phyloP scores from a whole-genome alignment of 306 rosid species.

The Gastrolobium villosum region DNA sequence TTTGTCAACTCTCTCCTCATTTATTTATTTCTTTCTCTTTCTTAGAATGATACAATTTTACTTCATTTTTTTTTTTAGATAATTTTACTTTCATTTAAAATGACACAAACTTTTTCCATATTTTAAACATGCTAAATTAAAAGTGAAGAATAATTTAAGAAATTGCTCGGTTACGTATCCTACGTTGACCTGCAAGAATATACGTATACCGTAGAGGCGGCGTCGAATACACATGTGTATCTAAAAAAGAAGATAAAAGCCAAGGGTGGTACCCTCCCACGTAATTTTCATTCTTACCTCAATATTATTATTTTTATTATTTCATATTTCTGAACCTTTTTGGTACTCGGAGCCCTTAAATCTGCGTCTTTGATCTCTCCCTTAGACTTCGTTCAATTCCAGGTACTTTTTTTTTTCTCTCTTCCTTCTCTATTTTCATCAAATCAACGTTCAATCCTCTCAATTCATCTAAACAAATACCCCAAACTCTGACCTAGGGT shows the following conservation, averaged over 20 bases:
- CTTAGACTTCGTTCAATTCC: constrained; percentile 36
- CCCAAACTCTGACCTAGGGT: constrained; percentile 53
- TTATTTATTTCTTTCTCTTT: too few relatives aligned
- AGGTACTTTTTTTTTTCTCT: neutral
- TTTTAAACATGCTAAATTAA: too few relatives aligned
- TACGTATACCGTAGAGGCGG: neutral
- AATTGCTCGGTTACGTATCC: too few relatives aligned
- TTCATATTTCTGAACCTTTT: neutral
- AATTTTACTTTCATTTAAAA: too few relatives aligned
- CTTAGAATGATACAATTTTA: too few relatives aligned
- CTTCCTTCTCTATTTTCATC: neutral
- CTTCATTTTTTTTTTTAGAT: too few relatives aligned
- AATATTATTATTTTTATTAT: neutral
- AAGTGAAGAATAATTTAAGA: too few relatives aligned
- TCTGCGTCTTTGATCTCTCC: constrained; percentile 41
- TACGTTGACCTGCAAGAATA: neutral
- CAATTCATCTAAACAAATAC: neutral
- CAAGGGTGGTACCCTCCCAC: constrained; percentile 36
- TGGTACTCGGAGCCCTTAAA: neutral
- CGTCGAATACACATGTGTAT: neutral
- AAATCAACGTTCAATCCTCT: neutral
- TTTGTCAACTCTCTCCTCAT: too few relatives aligned
- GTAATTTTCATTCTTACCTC: constrained; percentile 26
- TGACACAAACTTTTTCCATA: too few relatives aligned
- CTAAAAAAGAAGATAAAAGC: neutral